These are phyloP conservation scores for Rubroboletus satanas DNA, from an alignment of 768 basidiomycete genomes.

Conservation along the genomic window DNA sequence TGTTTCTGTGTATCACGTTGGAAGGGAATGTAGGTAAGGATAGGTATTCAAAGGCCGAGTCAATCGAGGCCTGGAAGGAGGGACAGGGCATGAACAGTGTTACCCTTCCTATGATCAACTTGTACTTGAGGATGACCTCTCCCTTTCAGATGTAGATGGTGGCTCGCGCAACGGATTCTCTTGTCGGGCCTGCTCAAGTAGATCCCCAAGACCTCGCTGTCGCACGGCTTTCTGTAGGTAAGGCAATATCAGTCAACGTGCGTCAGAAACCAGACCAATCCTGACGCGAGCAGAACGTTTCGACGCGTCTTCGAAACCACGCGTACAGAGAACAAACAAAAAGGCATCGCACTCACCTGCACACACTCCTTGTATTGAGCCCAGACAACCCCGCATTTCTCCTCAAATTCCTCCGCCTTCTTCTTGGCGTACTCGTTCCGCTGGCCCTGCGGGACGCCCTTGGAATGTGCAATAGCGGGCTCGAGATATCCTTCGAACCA, in stretches of 20 bases:
- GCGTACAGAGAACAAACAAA: background rate
- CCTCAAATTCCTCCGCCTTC: slow-evolving; percentile 86
- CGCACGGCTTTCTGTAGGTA: slow-evolving; percentile 66
- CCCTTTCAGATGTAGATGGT: slow-evolving; percentile 28
- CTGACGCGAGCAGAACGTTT: background rate
- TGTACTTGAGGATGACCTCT: slow-evolving; percentile 11
- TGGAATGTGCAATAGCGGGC: slow-evolving; percentile 54
- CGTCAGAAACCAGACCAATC: background rate
- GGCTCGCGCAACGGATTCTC: slow-evolving; percentile 74
- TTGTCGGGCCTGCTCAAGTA: slow-evolving; percentile 75
- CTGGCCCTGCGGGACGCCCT: slow-evolving; percentile 38
- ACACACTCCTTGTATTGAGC: slow-evolving; percentile 75
- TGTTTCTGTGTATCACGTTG: background rate
- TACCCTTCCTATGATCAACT: slow-evolving; percentile 4
- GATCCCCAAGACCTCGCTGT: slow-evolving; percentile 68
- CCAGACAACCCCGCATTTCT: slow-evolving; percentile 83
- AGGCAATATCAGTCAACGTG: background rate
- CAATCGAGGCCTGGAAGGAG: background rate
- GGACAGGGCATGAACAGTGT: background rate
- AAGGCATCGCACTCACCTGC: slow-evolving; percentile 50
- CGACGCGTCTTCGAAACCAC: background rate
- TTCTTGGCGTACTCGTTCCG: slow-evolving; percentile 61
- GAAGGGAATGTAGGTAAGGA: background rate
- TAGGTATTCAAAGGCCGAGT: background rate
- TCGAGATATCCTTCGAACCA: slow-evolving; percentile 98